Evolutionary conservation across 192 early-diverging fungal genomes (phyloP).

Genomic region (Linnemannia zychae): DNA sequence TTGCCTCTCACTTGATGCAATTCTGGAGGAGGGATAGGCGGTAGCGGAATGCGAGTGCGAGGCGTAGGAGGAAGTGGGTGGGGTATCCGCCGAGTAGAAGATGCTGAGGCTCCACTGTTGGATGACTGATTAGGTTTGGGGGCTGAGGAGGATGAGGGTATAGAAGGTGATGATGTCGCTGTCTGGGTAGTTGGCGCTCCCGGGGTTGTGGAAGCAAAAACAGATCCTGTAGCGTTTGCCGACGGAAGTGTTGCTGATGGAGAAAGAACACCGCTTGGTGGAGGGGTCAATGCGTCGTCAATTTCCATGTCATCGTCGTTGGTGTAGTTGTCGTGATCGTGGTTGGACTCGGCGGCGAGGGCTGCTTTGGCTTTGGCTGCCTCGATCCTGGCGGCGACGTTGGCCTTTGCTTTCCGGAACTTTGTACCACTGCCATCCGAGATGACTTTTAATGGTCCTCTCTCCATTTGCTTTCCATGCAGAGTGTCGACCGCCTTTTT

Average conservation of each 20-base stretch:
- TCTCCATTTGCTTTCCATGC: slow-evolving; percentile 62
- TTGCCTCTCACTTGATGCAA: slow-evolving; percentile 51
- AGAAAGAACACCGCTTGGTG: slow-evolving; percentile 38
- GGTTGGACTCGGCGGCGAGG: slow-evolving; percentile 33
- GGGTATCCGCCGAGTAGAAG: slow-evolving; percentile 25
- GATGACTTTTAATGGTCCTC: slow-evolving; percentile 48
- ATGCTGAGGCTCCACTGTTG: neutral
- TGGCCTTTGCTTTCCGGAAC: slow-evolving; percentile 42
- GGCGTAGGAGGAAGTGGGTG: slow-evolving; percentile 48
- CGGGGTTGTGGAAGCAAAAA: slow-evolving; percentile 5
- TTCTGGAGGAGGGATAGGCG: slow-evolving; percentile 40
- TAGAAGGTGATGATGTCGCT: slow-evolving; percentile 1
- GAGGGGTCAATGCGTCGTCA: slow-evolving; percentile 58
- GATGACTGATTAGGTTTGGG: slow-evolving; percentile 16
- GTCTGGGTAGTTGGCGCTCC: neutral
- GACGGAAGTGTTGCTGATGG: slow-evolving; percentile 17
- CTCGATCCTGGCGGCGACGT: slow-evolving; percentile 50
- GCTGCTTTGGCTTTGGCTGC: slow-evolving; percentile 46
- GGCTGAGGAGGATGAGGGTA: slow-evolving; percentile 17
- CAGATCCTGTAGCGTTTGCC: slow-evolving; percentile 19
- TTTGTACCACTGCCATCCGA: slow-evolving; percentile 46
- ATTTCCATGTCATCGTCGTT: slow-evolving; percentile 63
- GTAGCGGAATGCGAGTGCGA: slow-evolving; percentile 45
- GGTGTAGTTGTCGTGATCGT: slow-evolving; percentile 43
- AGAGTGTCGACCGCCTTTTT: slow-evolving; percentile 63